These are phyloP conservation scores for Blastobotrys apis DNA, from an alignment of 1,139 yeast genomes.

Conservation along the genomic window DNA sequence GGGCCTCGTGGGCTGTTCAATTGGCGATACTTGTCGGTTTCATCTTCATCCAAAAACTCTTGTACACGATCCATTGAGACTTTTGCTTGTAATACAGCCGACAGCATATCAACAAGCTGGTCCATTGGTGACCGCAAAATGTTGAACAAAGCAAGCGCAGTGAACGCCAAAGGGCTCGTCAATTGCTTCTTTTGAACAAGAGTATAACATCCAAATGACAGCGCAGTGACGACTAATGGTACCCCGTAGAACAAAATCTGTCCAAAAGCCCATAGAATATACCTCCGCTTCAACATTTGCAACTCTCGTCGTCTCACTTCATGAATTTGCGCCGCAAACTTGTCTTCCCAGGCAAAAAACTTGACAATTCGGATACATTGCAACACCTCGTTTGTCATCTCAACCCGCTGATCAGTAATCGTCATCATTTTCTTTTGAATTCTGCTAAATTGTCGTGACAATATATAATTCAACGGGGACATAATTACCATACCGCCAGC, in stretches of 20 bases:
- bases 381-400: constrained; percentile 87
- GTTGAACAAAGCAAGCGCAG: constrained; percentile 80
- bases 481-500: constrained; percentile 57
- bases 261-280: constrained; percentile 61
- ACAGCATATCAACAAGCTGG: constrained; percentile 82
- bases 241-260: constrained; percentile 71
- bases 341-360: constrained; percentile 93
- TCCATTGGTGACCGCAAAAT: constrained; percentile 82
- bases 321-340: constrained; percentile 68
- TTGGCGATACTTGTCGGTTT: constrained; percentile 79
- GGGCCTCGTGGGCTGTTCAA: constrained; percentile 50
- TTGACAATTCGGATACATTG: constrained; percentile 91
- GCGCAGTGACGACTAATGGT: constrained; percentile 74
- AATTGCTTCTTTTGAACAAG: constrained; percentile 61
- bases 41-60: constrained; percentile 71
- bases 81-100: constrained; percentile 78
- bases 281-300: constrained; percentile 52
- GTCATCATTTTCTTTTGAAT: constrained; percentile 69
- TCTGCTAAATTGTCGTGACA: constrained; percentile 59
- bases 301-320: constrained; percentile 73
- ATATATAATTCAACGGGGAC: constrained; percentile 69
- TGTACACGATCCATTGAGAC: constrained; percentile 86
- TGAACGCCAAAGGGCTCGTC: constrained; percentile 90
- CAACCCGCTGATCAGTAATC: constrained; percentile 84
- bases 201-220: constrained; percentile 77